phyloP scores from a whole-genome alignment of 208 protist species.

The Acanthamoeba rhysodes region DNA sequence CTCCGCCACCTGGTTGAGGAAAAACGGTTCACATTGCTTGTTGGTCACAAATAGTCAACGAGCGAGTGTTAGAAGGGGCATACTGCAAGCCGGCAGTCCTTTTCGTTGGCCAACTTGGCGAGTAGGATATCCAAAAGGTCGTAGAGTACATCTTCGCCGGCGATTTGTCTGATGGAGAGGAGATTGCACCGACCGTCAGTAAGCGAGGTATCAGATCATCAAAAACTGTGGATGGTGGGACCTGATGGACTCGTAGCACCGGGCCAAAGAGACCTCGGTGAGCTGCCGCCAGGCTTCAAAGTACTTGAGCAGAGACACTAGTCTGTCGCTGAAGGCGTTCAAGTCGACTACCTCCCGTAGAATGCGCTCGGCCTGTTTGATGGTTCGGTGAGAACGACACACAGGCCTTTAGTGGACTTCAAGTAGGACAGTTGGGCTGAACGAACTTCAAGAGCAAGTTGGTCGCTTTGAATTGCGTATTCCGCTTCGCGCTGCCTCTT shows the following conservation, averaged over 20 bases:
- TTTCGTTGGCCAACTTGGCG: slow-evolving; percentile 45
- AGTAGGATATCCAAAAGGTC: slow-evolving; percentile 60
- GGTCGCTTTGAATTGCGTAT: not conserved
- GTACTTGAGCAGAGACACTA: slow-evolving; percentile 24
- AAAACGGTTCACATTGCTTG: not conserved
- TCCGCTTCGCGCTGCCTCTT: not conserved
- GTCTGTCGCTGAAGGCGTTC: slow-evolving; percentile 26
- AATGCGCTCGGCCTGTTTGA: slow-evolving; percentile 9
- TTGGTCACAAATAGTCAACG: not conserved
- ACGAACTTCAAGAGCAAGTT: not conserved
- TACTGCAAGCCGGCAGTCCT: slow-evolving; percentile 55
- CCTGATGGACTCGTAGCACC: slow-evolving; percentile 67
- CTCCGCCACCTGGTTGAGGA: slow-evolving; percentile 7
- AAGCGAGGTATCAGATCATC: too few relatives aligned
- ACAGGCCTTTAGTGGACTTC: not conserved
- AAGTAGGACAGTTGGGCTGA: not conserved
- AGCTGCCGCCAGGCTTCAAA: slow-evolving; percentile 72
- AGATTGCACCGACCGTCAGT: not conserved
- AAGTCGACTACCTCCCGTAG: not conserved
- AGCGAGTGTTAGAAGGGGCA: not conserved
- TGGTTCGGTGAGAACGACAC: not conserved
- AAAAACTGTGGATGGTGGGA: not conserved
- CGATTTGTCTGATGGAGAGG: slow-evolving; percentile 10
- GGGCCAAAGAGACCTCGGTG: slow-evolving; percentile 43
- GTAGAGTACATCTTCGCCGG: slow-evolving; percentile 66